Percentiles rank a stretch among this genome's conserved stretches.
Evolutionary conservation across 805 yeast genomes (phyloP).

Genomic region (Sugiyamaella smithiae): DNA sequence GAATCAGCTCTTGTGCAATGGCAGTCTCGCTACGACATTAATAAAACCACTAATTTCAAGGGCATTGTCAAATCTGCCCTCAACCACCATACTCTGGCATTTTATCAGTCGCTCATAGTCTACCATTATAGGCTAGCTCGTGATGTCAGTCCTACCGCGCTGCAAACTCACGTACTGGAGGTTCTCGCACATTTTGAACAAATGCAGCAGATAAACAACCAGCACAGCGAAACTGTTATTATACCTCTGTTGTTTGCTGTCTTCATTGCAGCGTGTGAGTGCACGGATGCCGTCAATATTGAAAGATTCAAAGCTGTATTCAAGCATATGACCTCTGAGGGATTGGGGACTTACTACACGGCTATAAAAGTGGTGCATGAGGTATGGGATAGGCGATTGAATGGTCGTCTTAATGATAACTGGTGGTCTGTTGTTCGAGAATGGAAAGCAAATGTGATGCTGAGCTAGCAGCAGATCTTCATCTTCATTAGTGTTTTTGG

Average conservation of each 20-base stretch:
- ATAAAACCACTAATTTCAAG: conserved; percentile 23
- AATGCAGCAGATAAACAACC: conserved; percentile 55
- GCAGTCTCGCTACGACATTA: conserved; percentile 60
- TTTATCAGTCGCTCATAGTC: conserved; percentile 66
- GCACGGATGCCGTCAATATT: conserved; percentile 42
- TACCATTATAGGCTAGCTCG: conserved; percentile 67
- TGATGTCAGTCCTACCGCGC: conserved; percentile 49
- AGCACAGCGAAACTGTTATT: conserved; percentile 51
- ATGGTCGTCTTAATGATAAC: conserved; percentile 55
- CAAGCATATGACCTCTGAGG: conserved; percentile 45
- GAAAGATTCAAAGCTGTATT: conserved; percentile 65
- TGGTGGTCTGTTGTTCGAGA: conserved; percentile 80
- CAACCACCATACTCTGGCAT: conserved; percentile 76
- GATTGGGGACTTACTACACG: conserved; percentile 81
- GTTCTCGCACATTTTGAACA: conserved; percentile 63
- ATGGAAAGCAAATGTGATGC: conserved; percentile 83
- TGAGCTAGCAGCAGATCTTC: conserved; percentile 29
- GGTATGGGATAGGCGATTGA: conserved; percentile 74
- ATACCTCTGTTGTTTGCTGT: conserved; percentile 88
- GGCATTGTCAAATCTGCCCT: conserved; percentile 56
- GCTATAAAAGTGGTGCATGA: conserved; percentile 82
- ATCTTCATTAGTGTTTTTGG: not conserved
- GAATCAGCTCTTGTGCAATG: conserved; percentile 58
- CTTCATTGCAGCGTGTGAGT: conserved; percentile 82
- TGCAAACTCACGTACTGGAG: conserved; percentile 61